Percentiles rank a stretch among this genome's conserved stretches.
These are phyloP conservation scores for Aureobasidium sp. DNA, from an alignment of 2,329 filamentous ascomycete species.

Conservation along the genomic window DNA sequence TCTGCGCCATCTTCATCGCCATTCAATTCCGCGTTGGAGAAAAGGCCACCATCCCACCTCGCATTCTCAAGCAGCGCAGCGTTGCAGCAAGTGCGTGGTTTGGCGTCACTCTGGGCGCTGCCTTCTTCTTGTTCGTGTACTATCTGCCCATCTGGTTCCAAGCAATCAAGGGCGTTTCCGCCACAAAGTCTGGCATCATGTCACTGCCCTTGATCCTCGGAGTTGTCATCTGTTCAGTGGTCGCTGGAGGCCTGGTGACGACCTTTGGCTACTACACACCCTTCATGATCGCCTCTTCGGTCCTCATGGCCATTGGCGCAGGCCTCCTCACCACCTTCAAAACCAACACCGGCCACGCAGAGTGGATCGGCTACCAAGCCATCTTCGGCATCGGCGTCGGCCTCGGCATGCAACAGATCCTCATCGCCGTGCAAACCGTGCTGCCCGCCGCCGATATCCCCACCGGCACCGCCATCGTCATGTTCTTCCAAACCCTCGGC, in stretches of 20 bases:
- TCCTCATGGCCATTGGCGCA: constrained; percentile 41
- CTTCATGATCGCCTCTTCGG: constrained; percentile 37
- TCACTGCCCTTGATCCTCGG: constrained; percentile 44
- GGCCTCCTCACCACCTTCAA: constrained; percentile 41
- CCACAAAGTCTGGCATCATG: constrained; percentile 44
- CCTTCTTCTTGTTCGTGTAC: constrained; percentile 43
- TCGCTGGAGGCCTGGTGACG: constrained; percentile 36
- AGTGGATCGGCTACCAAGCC: constrained; percentile 36
- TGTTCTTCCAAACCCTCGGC: constrained; percentile 44
- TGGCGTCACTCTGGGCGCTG: constrained; percentile 34
- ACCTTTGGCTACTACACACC: constrained; percentile 44
- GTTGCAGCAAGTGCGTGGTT: constrained; percentile 36
- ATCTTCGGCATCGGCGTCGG: constrained; percentile 37
- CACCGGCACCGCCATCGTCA: constrained; percentile 43
- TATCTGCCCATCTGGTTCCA: constrained; percentile 44
- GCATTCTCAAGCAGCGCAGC: constrained; percentile 40
- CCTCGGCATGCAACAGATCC: constrained; percentile 40
- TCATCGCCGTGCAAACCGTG: constrained; percentile 42
- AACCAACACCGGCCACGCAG: constrained; percentile 30
- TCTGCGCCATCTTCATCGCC: constrained; percentile 35
- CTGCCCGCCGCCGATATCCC: constrained; percentile 39
- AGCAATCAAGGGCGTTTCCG: constrained; percentile 41
- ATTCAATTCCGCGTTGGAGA: constrained; percentile 39
- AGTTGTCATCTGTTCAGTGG: constrained; percentile 39
- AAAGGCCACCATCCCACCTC: constrained; percentile 40